Base-by-base conservation (phyloP, 2,329 filamentous ascomycete genomes). In the Penicillium thymicola region DNA sequence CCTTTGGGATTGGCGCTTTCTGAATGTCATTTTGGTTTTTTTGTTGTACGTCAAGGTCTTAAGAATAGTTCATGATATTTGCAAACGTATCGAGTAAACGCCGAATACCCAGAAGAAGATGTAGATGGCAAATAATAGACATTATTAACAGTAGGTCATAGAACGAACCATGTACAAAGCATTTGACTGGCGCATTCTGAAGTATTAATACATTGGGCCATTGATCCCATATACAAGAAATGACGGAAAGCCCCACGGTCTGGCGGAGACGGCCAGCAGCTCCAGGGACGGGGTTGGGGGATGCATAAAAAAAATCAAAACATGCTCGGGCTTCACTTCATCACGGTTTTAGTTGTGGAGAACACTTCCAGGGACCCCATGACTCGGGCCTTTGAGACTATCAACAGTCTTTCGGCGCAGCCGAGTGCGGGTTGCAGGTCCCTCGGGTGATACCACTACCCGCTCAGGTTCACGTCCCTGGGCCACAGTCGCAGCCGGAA, bases 331-430 rank as follows among this genome's bases (percentile, higher is more conserved):
- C 13, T 53, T 54, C 51, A 51, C 46, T 54, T 60, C 57, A 59
- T 61, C 51, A 54, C n/a, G 37, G 41, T 30, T 56, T 65, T 48
- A 66, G 37, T 70, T 69, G 60, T 75, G 74, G n/a, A 74, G 67
- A 45, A 76, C 74, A 59, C 72, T 75, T 53, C 73, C 70, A 34
- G 72, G 68, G 30, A 76, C 71, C 5, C 72, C 70, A 53, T 76
- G 74, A 37, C 69, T 73, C 18, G 69, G 65, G 21, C 69, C 66
- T 54, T 70, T 75, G 14, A 75, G 63, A 40, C 67, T 67, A 34
- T 75, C 73, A 18, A 72, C 65, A 18, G 74, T 74, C 60, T 73
- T 75, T 52, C 71, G 69, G 43, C 72, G 72, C 42, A 75, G 63
- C 16, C 71, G 72, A 48, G 69, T 70, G 38, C 68, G 68, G 10